Conservation (phyloP, 2,329 filamentous ascomycete genomes). For the Chaetomium sp. region DNA sequence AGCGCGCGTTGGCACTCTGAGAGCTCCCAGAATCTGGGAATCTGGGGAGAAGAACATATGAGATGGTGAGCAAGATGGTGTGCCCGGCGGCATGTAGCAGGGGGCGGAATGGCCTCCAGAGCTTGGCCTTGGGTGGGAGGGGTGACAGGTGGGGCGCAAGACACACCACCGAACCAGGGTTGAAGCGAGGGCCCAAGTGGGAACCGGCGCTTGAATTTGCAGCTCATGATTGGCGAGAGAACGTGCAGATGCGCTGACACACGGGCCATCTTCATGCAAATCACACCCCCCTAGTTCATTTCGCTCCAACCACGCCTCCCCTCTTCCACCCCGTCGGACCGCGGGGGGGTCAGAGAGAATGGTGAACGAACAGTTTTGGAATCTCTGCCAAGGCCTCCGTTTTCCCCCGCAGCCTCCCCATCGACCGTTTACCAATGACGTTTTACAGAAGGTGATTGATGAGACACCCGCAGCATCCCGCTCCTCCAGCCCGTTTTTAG, state of each 20-base stretch:
- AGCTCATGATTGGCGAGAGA: constrained; percentile 18
- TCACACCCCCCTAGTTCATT: constrained; percentile 21
- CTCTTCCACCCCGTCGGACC: not conserved
- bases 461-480: not conserved
- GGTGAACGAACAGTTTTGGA: too few species aligned
- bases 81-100: constrained; percentile 17
- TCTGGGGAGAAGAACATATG: constrained; percentile 27
- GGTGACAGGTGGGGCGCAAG: constrained; percentile 18
- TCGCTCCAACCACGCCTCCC: not conserved
- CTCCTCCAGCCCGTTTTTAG: too few species aligned
- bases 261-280: constrained; percentile 31
- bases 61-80: constrained; percentile 28
- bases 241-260: constrained; percentile 29
- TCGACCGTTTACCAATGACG: not conserved
- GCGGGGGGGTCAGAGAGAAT: not conserved
- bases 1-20: constrained; percentile 21
- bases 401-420: too few species aligned
- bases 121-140: constrained; percentile 17
- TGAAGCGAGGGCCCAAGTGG: constrained; percentile 18
- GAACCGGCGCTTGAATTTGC: constrained; percentile 14
- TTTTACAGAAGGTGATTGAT: not conserved
- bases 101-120: constrained; percentile 5
- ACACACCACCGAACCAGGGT: constrained; percentile 15
- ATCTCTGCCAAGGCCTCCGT: too few species aligned
- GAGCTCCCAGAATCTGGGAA: constrained; percentile 22